These are phyloP conservation scores for Periconia sp. DNA, from an alignment of 2,329 filamentous ascomycete genomes.

Conservation along the genomic window DNA sequence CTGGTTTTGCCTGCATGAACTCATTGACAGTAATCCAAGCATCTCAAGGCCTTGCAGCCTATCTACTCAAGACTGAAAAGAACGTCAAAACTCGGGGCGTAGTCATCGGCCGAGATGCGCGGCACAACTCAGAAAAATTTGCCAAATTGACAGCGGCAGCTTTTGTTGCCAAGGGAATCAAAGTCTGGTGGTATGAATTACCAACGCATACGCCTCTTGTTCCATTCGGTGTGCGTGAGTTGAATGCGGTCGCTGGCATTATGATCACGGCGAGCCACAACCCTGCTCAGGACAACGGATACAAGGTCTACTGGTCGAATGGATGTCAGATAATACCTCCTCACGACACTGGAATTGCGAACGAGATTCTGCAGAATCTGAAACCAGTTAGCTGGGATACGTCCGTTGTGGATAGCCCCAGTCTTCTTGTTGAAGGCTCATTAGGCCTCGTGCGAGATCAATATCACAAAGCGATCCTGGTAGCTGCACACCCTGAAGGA, in stretches of 20 bases:
- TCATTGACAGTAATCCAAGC: slow-evolving; percentile 66
- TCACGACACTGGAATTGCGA: slow-evolving; percentile 64
- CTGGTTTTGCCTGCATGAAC: slow-evolving; percentile 68
- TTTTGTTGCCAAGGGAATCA: slow-evolving; percentile 63
- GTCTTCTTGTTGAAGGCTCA: slow-evolving; percentile 50
- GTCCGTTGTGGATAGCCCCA: slow-evolving; percentile 48
- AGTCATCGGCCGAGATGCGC: slow-evolving; percentile 68
- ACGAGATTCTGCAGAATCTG: slow-evolving; percentile 61
- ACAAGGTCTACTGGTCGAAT: slow-evolving; percentile 71
- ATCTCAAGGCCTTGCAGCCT: slow-evolving; percentile 68
- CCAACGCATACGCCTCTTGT: slow-evolving; percentile 66
- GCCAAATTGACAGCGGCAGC: slow-evolving; percentile 65
- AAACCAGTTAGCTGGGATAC: slow-evolving; percentile 58
- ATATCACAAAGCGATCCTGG: slow-evolving; percentile 53
- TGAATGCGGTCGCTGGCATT: slow-evolving; percentile 63
- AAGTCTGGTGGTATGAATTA: slow-evolving; percentile 65
- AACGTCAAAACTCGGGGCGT: slow-evolving; percentile 55
- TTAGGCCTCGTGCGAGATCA: slow-evolving; percentile 49
- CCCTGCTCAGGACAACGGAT: slow-evolving; percentile 68
- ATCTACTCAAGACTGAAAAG: slow-evolving; percentile 56
- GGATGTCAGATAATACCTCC: slow-evolving; percentile 71
- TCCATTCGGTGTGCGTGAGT: slow-evolving; percentile 63
- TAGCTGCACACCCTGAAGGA: slow-evolving; percentile 43
- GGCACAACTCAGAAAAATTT: slow-evolving; percentile 67
- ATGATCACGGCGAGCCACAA: slow-evolving; percentile 74